phyloP scores from a whole-genome alignment of 768 basidiomycete genomes.

The Nevesoporus exiguus region DNA sequence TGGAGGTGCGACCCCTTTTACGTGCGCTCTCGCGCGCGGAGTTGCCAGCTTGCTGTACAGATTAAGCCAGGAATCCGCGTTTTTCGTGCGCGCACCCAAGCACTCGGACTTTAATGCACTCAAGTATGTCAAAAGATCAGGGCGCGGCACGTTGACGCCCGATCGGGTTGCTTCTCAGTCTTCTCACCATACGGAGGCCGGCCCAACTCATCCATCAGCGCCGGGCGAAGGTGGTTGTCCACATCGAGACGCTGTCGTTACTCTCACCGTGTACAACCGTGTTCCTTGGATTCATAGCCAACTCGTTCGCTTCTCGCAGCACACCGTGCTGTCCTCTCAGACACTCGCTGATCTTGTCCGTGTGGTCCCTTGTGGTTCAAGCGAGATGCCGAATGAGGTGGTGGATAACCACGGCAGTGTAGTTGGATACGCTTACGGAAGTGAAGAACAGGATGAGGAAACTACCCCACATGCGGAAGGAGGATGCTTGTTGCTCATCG shows the following conservation, averaged over 20 bases:
- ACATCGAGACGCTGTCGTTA: slow-evolving; percentile 46
- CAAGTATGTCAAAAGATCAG: slow-evolving; percentile 24
- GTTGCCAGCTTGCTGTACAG: slow-evolving; percentile 33
- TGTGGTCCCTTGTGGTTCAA: slow-evolving; percentile 60
- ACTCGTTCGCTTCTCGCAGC: slow-evolving; percentile 62
- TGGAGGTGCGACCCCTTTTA: slow-evolving; percentile 51
- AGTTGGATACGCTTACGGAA: slow-evolving; percentile 31
- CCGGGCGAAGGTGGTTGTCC: neutral
- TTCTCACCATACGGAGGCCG: neutral
- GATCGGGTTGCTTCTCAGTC: neutral
- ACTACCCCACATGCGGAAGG: slow-evolving; percentile 18
- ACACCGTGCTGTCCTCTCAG: slow-evolving; percentile 67
- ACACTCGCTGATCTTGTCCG: slow-evolving; percentile 61
- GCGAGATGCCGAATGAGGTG: slow-evolving; percentile 46
- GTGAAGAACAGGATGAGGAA: slow-evolving; percentile 5
- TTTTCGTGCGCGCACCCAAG: slow-evolving; percentile 62
- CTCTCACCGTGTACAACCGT: slow-evolving; percentile 57
- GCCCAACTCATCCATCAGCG: neutral
- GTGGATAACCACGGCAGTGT: slow-evolving; percentile 31
- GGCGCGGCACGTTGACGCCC: slow-evolving; percentile 32
- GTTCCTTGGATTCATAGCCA: slow-evolving; percentile 59
- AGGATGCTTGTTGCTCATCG: slow-evolving; percentile 56
- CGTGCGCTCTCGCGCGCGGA: neutral
- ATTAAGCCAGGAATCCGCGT: slow-evolving; percentile 47
- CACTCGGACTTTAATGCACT: slow-evolving; percentile 66